Conservation (phyloP, 176 grass and related monocot genomes). For the Raddia guianensis region DNA sequence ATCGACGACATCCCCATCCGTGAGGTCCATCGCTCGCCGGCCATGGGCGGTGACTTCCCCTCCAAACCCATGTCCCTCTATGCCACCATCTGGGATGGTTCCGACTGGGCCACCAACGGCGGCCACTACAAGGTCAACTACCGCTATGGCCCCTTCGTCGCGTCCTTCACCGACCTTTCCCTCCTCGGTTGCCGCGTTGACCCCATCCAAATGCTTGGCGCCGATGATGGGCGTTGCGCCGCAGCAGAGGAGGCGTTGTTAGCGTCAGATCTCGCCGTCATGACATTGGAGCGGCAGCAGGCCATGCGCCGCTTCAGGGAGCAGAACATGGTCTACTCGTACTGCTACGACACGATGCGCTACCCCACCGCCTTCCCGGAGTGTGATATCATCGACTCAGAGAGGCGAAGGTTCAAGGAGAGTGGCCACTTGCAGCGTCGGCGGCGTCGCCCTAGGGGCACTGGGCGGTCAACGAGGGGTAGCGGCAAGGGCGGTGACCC, state of each 20-base stretch:
- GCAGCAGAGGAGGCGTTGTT: conserved; percentile 19
- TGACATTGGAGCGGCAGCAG: conserved; percentile 68
- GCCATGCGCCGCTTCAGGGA: conserved; percentile 71
- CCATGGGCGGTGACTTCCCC: conserved; percentile 72
- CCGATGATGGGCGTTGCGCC: conserved; percentile 18
- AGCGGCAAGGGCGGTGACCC: not conserved
- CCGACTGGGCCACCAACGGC: conserved; percentile 73
- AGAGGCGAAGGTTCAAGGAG: conserved; percentile 61
- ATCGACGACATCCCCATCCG: conserved; percentile 76
- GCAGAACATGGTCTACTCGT: conserved; percentile 82
- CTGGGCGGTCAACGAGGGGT: not conserved
- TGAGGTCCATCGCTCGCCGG: conserved; percentile 47
- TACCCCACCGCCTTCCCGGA: conserved; percentile 65
- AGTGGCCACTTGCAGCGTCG: conserved; percentile 54
- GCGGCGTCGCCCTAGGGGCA: not conserved
- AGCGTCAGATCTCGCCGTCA: conserved; percentile 52
- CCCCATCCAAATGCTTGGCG: conserved; percentile 41
- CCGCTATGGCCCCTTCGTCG: conserved; percentile 70
- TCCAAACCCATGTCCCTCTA: conserved; percentile 91
- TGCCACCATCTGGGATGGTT: conserved; percentile 92
- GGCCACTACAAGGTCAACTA: conserved; percentile 80
- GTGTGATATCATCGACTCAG: conserved; percentile 71
- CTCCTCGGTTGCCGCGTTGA: conserved; percentile 70
- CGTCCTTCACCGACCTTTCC: conserved; percentile 73
- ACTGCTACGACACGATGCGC: conserved; percentile 70